Percentiles rank a stretch among this genome's conserved stretches.
phyloP scores from a whole-genome alignment of 1,284 basidiomycete species.

The Apiotrichum sp. region DNA sequence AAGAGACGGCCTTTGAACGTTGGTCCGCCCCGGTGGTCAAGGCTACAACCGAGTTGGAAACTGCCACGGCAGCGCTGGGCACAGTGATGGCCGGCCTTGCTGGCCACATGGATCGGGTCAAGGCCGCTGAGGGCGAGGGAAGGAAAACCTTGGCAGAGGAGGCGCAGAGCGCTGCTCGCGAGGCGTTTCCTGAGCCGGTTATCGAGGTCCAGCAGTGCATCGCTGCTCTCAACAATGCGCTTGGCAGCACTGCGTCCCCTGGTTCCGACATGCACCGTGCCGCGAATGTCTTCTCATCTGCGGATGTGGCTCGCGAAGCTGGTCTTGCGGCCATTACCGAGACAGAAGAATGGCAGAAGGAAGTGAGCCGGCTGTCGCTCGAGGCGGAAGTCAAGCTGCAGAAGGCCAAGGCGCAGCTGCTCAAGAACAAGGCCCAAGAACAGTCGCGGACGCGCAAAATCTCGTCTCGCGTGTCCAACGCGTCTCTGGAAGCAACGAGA shows the following conservation, averaged over 20 bases:
- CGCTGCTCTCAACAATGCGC: conserved; percentile 6
- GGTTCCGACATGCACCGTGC: conserved; percentile 10
- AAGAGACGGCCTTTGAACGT: conserved; percentile 6
- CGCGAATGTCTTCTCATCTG: conserved; percentile 10
- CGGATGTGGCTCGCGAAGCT: conserved; percentile 13
- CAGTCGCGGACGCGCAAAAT: too few relatives aligned
- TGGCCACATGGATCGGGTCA: not conserved
- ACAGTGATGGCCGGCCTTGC: not conserved
- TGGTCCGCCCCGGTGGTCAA: conserved; percentile 9
- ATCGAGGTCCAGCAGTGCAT: conserved; percentile 2
- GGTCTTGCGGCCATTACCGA: conserved; percentile 3
- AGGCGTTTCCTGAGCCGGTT: not conserved
- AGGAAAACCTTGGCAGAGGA: not conserved
- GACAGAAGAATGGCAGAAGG: conserved; percentile 8
- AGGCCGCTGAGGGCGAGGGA: not conserved
- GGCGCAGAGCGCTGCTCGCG: not conserved
- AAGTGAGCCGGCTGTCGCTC: conserved; percentile 1
- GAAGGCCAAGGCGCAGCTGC: not conserved
- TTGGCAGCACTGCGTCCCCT: not conserved
- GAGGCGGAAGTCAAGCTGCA: conserved; percentile 3
- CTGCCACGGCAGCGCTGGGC: not conserved
- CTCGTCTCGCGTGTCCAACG: not conserved
- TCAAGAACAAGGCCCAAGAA: not conserved
- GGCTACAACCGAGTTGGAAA: not conserved
- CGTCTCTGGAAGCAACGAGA: not conserved